A percentile compares a stretch with the other conserved stretches of the same genome.
These are phyloP conservation scores for Schrenkiella parvula DNA, from an alignment of 345 rosid genomes.

Conservation along the genomic window DNA sequence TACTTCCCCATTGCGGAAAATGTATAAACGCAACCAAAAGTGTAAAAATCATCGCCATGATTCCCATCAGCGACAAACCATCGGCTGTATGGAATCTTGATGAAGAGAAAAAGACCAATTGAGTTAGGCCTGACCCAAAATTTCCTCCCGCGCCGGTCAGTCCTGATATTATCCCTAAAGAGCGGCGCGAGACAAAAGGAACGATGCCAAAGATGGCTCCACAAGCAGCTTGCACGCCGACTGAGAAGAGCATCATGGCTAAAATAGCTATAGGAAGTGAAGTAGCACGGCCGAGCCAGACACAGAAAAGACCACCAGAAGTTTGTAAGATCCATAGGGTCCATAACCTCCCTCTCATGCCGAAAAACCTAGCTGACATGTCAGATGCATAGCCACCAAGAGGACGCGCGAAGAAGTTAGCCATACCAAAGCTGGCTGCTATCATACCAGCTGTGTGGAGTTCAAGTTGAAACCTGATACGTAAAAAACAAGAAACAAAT, in stretches of 20 bases:
- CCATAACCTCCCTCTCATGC: slow-evolving; percentile 83
- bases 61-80: slow-evolving; percentile 62
- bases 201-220: slow-evolving; percentile 76
- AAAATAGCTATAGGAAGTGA: slow-evolving; percentile 57
- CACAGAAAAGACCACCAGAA: slow-evolving; percentile 59
- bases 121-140: slow-evolving; percentile 71
- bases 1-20: slow-evolving; percentile 77
- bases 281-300: slow-evolving; percentile 62
- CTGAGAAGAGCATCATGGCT: slow-evolving; percentile 71
- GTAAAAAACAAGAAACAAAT: background rate
- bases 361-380: slow-evolving; percentile 46
- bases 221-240: slow-evolving; percentile 76
- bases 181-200: slow-evolving; percentile 66
- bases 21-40: slow-evolving; percentile 53
- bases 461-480: slow-evolving; percentile 41
- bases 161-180: slow-evolving; percentile 66
- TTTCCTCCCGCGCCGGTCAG: slow-evolving; percentile 70
- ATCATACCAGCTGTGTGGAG: slow-evolving; percentile 68
- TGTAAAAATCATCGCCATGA: slow-evolving; percentile 54
- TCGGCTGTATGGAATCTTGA: slow-evolving; percentile 41
- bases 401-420: slow-evolving; percentile 64
- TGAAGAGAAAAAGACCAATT: slow-evolving; percentile 57
- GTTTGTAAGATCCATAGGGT: slow-evolving; percentile 65
- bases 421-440: slow-evolving; percentile 76
- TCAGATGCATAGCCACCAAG: slow-evolving; percentile 69